phyloP scores from a whole-genome alignment of 345 rosid genomes.

The Brassica juncea region DNA sequence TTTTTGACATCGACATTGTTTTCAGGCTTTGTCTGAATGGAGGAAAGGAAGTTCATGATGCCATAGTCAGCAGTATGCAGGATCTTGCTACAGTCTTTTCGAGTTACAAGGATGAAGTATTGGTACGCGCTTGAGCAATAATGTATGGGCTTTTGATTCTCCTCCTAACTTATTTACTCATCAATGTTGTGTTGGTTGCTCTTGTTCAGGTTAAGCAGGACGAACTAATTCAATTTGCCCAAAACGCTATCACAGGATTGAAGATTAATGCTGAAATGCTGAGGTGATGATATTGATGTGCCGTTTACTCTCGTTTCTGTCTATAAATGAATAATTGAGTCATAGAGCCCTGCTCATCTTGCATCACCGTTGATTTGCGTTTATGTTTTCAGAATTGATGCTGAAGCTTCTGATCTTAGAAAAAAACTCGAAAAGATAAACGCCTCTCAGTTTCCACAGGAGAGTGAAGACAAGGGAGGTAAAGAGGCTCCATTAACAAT shows the following conservation, averaged over 20 bases:
- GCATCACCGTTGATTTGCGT: slow-evolving; percentile 23
- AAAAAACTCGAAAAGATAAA: slow-evolving; percentile 61
- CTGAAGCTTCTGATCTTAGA: slow-evolving; percentile 66
- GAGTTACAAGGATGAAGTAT: slow-evolving; percentile 86
- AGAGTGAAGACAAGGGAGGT: slow-evolving; percentile 49
- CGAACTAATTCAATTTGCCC: slow-evolving; percentile 95
- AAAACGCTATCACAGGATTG: slow-evolving; percentile 79
- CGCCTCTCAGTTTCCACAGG: slow-evolving; percentile 42
- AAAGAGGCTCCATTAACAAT: slow-evolving; percentile 54
- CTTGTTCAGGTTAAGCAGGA: slow-evolving; percentile 82
- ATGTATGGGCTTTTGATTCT: slow-evolving; percentile 16
- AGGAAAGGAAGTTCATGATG: slow-evolving; percentile 95
- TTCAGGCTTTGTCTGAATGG: slow-evolving; percentile 83
- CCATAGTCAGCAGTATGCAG: slow-evolving; percentile 92
- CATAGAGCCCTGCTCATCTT: slow-evolving; percentile 16
- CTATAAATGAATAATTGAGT: not conserved
- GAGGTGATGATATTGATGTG: slow-evolving; percentile 53
- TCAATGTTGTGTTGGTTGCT: slow-evolving; percentile 8
- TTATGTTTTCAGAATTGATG: slow-evolving; percentile 67
- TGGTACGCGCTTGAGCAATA: slow-evolving; percentile 56
- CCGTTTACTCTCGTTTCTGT: slow-evolving; percentile 20
- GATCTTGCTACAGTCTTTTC: slow-evolving; percentile 83
- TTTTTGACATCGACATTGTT: slow-evolving; percentile 13
- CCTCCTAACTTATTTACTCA: slow-evolving; percentile 7
- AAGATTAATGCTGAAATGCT: slow-evolving; percentile 71